A percentile compares a stretch with the other conserved stretches of the same genome.
These are phyloP conservation scores for Epipyxis sp. DNA, from an alignment of 108 stramenopile species.

Conservation along the genomic window DNA sequence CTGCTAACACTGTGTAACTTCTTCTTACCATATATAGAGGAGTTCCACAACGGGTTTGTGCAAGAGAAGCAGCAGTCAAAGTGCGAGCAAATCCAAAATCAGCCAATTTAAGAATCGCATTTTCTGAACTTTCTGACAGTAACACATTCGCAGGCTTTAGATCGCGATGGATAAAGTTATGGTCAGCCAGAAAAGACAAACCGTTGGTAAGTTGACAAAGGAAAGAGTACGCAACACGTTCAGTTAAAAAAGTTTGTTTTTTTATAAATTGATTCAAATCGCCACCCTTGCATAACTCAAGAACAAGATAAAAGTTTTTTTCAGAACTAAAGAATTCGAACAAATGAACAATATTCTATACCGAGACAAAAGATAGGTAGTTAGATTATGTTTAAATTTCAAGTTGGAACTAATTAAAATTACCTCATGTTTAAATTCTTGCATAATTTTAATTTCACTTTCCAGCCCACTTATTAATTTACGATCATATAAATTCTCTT, in stretches of 20 bases:
- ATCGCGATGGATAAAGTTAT: constrained; percentile 78
- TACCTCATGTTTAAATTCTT: constrained; percentile 79
- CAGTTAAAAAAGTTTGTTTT: constrained; percentile 65
- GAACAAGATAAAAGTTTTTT: constrained; percentile 78
- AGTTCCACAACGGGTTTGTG: constrained; percentile 92
- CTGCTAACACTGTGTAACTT: too few species aligned
- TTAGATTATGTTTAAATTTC: background rate
- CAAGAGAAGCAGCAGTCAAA: constrained; percentile 73
- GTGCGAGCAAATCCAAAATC: constrained; percentile 98
- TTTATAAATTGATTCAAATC: constrained; percentile 83
- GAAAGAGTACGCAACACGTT: constrained; percentile 72
- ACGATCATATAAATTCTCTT: constrained; percentile 68
- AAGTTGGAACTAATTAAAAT: constrained; percentile 70
- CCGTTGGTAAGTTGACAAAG: constrained; percentile 83
- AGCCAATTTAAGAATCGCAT: constrained; percentile 59
- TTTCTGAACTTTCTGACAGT: constrained; percentile 70
- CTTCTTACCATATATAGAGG: constrained; percentile 85
- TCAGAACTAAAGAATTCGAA: constrained; percentile 16
- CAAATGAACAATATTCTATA: background rate
- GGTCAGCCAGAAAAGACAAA: constrained; percentile 73
- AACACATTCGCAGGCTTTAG: constrained; percentile 95
- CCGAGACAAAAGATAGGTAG: background rate
- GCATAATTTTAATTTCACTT: constrained; percentile 88
- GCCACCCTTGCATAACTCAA: constrained; percentile 93
- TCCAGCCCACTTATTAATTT: constrained; percentile 93